Percentiles rank a stretch among this genome's conserved stretches.
These are phyloP conservation scores for Claviceps cyperi DNA, from an alignment of 2,329 filamentous ascomycete species.

Conservation along the genomic window DNA sequence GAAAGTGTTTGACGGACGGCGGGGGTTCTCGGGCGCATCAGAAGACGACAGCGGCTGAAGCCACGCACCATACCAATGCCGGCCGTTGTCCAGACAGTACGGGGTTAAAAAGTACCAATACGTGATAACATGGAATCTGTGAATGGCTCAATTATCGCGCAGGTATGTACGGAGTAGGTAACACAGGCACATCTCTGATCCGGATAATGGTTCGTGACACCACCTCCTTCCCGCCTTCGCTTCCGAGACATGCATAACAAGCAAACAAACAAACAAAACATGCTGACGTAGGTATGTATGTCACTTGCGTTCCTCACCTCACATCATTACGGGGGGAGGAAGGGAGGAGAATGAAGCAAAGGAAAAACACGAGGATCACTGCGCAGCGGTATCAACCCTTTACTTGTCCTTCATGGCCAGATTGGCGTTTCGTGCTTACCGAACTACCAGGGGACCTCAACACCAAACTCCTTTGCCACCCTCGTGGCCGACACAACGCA, in stretches of 20 bases:
- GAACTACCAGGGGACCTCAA: constrained; percentile 13
- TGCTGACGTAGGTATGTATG: no score
- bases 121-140: no score
- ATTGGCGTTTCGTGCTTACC: neutral
- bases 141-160: no score
- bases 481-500: constrained; percentile 44
- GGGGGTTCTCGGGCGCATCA: neutral
- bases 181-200: neutral
- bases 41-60: neutral
- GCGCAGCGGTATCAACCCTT: neutral
- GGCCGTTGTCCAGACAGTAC: neutral
- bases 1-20: neutral
- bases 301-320: no score
- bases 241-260: neutral
- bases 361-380: neutral
- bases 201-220: neutral
- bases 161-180: no score
- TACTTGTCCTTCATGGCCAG: neutral
- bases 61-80: neutral
- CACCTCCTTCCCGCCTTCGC: neutral
- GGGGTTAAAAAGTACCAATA: no score
- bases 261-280: no score
- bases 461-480: constrained; percentile 36
- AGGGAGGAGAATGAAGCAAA: no score
- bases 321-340: no score